phyloP scores from a whole-genome alignment of 768 basidiomycete genomes.

The Hericium alpestre region DNA sequence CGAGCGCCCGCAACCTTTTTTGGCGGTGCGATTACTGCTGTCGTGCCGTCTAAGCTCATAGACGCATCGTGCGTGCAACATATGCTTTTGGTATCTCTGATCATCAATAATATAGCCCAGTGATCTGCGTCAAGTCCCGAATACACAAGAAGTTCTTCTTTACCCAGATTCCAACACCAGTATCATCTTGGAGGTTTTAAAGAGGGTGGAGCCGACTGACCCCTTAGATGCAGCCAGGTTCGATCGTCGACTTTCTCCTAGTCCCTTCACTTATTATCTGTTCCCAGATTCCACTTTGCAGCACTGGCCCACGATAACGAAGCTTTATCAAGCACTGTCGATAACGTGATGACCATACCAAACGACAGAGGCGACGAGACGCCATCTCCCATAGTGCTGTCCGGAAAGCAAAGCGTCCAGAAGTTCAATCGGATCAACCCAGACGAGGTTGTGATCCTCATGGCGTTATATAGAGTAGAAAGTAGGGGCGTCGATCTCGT shows the following conservation, averaged over 20 bases:
- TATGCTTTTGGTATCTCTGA: neutral
- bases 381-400: constrained; percentile 50
- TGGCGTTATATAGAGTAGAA: constrained; percentile 75
- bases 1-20: constrained; percentile 46
- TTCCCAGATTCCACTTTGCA: constrained; percentile 78
- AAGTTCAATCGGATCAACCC: constrained; percentile 60
- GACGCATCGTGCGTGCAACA: constrained; percentile 73
- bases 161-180: constrained; percentile 58
- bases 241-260: neutral
- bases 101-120: constrained; percentile 23
- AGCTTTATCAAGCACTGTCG: constrained; percentile 42
- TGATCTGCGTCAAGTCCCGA: constrained; percentile 74
- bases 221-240: constrained; percentile 62
- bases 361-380: constrained; percentile 39
- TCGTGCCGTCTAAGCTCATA: constrained; percentile 45
- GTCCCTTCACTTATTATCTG: constrained; percentile 2
- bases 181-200: constrained; percentile 75
- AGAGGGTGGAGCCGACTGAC: constrained; percentile 52
- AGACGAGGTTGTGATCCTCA: constrained; percentile 65
- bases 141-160: constrained; percentile 90
- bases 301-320: constrained; percentile 87
- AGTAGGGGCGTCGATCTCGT: constrained; percentile 71
- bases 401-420: constrained; percentile 57
- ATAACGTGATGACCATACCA: constrained; percentile 27
- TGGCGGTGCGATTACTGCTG: constrained; percentile 72